A percentile compares a stretch with the other conserved stretches of the same genome.
Conservation (phyloP, 2,329 filamentous ascomycete species). For the Achaetomium macrosporum region DNA sequence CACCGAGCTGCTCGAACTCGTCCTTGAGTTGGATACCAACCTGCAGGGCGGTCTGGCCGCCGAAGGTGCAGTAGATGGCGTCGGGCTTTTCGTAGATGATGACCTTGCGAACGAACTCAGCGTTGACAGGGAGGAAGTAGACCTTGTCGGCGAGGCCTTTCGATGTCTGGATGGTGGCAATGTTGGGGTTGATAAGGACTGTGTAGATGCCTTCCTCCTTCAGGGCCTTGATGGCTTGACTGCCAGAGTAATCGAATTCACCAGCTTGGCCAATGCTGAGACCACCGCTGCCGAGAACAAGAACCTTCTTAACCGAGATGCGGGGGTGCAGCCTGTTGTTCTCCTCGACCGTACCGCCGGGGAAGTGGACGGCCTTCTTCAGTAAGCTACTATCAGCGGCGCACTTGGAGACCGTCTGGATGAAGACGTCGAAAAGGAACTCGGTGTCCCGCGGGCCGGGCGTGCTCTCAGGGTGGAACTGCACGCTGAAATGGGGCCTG, state of each 20-base stretch:
- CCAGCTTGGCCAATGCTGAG: constrained; percentile 96
- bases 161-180: constrained; percentile 97
- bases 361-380: constrained; percentile 72
- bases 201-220: constrained; percentile 99
- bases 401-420: constrained; percentile 72
- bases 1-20: constrained; percentile 86
- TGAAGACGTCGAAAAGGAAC: constrained; percentile 95
- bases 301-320: constrained; percentile 86
- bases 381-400: constrained; percentile 62
- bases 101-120: constrained; percentile 95
- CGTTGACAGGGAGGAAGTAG: constrained; percentile 95
- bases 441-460: constrained; percentile 94
- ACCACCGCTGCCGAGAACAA: constrained; percentile 90
- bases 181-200: constrained; percentile 97
- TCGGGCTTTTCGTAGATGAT: constrained; percentile 92
- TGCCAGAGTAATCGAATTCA: constrained; percentile 98
- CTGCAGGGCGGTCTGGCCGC: constrained; percentile 92
- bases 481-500: constrained; percentile 96
- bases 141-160: constrained; percentile 98
- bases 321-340: constrained; percentile 71
- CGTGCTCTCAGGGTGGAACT: constrained; percentile 97
- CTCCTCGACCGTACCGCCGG: constrained; percentile 74
- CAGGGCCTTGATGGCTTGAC: constrained; percentile 95
- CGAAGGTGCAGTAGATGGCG: constrained; percentile 96
- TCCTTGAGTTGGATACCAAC: constrained; percentile 97